Conservation (phyloP, 495 filamentous ascomycete species). For the Aspergillus sclerotiicarbonarius region DNA sequence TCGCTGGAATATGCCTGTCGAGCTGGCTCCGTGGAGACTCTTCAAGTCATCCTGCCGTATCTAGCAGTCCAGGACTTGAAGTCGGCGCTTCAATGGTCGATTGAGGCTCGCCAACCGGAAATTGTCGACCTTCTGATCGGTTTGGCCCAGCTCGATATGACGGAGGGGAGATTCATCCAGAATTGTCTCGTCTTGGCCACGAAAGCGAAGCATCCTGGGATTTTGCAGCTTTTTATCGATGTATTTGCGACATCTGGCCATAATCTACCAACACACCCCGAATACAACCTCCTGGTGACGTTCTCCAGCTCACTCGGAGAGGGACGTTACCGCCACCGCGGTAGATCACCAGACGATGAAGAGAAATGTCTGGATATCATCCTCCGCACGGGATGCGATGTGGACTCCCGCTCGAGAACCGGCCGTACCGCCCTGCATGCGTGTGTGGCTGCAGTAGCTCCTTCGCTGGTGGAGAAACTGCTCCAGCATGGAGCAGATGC, state of each 20-base stretch:
- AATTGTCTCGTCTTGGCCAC: neutral
- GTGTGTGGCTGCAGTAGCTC: neutral
- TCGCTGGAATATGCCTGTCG: neutral
- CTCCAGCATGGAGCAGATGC: neutral
- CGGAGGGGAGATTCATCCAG: neutral
- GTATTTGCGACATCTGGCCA: neutral
- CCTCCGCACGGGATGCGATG: neutral
- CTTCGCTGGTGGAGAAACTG: neutral
- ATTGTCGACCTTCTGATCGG: neutral
- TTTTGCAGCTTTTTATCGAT: neutral
- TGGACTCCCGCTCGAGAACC: neutral
- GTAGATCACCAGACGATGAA: neutral
- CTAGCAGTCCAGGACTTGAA: neutral
- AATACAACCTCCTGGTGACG: neutral
- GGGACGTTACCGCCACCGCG: neutral
- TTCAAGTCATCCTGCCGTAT: neutral
- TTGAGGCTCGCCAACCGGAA: neutral
- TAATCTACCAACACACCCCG: neutral
- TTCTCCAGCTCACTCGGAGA: neutral
- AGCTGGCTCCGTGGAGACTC: neutral
- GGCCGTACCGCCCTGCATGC: neutral
- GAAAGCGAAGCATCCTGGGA: neutral
- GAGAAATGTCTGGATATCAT: neutral
- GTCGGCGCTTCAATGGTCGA: neutral
- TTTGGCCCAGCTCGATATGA: neutral